Evolutionary conservation across 1,284 basidiomycete genomes (phyloP).

Genomic region (Rhodotorula sp.): DNA sequence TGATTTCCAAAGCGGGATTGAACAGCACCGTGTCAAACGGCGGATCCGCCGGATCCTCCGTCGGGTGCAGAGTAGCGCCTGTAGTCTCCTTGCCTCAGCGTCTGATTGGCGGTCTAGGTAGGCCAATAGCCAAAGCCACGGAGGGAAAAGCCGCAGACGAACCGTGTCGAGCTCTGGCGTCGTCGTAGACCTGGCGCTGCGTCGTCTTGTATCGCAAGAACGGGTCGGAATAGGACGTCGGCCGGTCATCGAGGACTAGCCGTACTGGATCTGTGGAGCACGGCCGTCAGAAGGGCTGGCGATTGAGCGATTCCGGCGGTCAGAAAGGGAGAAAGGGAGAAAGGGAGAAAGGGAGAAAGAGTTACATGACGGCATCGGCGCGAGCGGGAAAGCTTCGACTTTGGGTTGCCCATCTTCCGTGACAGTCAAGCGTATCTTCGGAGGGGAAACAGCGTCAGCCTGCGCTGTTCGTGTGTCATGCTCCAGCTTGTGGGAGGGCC

Average conservation of each 20-base stretch:
- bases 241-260: constrained; percentile 23
- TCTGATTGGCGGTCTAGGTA: too few relatives aligned
- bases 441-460: background rate
- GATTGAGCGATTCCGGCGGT: too few relatives aligned
- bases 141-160: too few relatives aligned
- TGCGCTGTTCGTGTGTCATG: background rate
- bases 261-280: constrained; percentile 15
- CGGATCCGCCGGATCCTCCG: background rate
- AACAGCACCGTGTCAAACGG: constrained; percentile 34
- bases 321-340: too few relatives aligned
- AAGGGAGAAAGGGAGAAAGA: too few relatives aligned
- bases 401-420: background rate
- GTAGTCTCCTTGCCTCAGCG: background rate
- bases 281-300: background rate
- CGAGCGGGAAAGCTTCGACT: constrained; percentile 12
- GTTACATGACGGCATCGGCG: constrained; percentile 21
- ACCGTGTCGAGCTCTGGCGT: constrained; percentile 20
- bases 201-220: constrained; percentile 29
- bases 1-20: constrained; percentile 19
- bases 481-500: background rate
- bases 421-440: constrained; percentile 23
- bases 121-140: background rate
- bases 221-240: constrained; percentile 22
- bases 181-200: constrained; percentile 22
- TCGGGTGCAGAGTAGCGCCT: constrained; percentile 21